Conservation (phyloP, 2,329 filamentous ascomycete species). For the Plenodomus tracheiphilus region DNA sequence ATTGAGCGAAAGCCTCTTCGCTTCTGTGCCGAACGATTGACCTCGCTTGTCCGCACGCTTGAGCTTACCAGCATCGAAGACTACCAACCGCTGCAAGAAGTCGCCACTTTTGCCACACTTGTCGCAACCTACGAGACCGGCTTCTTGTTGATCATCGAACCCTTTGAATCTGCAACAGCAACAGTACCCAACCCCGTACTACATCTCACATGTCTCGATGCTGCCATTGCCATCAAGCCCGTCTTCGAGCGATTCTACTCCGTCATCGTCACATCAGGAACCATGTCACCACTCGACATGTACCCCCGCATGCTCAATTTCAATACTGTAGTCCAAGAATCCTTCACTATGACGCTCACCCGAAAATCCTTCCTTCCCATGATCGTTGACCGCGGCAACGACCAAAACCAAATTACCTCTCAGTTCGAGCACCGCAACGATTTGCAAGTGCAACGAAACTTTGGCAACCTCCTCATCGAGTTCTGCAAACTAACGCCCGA, state of each 20-base stretch:
- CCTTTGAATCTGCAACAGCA: conserved; percentile 92
- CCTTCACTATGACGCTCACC: conserved; percentile 94
- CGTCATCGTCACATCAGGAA: conserved; percentile 97
- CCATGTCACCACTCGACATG: conserved; percentile 96
- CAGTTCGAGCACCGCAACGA: conserved; percentile 96
- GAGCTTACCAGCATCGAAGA: conserved; percentile 98
- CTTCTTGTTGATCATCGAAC: conserved; percentile 94
- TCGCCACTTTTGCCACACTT: conserved; percentile 94
- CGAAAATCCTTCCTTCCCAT: conserved; percentile 94
- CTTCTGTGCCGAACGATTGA: conserved; percentile 93
- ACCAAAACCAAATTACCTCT: conserved; percentile 90
- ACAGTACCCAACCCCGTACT: conserved; percentile 96
- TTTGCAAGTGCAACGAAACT: conserved; percentile 94
- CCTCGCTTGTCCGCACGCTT: conserved; percentile 89
- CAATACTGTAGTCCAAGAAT: conserved; percentile 89
- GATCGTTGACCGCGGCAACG: conserved; percentile 93
- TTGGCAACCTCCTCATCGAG: conserved; percentile 88
- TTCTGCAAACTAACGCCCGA: conserved; percentile 96
- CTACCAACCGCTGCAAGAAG: conserved; percentile 94
- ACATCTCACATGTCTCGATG: conserved; percentile 95
- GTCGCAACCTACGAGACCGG: conserved; percentile 97
- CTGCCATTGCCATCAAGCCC: conserved; percentile 95
- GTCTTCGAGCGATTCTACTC: conserved; percentile 98
- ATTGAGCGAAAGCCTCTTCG: conserved; percentile 94
- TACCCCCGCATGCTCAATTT: conserved; percentile 99